Base-by-base conservation (phyloP, 306 rosid species). In the Dryas octopetala region DNA sequence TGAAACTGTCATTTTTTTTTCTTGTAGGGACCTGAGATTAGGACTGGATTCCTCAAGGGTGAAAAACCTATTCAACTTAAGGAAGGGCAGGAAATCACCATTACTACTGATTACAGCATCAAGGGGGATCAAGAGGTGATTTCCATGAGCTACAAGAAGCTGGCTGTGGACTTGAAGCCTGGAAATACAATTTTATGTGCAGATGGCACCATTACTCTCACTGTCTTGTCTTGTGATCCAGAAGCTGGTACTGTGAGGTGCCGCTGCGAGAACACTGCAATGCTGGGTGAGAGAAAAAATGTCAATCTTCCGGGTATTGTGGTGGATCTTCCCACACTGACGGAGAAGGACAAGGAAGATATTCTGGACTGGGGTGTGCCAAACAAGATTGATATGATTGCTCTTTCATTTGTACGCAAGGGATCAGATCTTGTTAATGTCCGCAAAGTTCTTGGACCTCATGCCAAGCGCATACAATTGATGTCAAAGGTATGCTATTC, bases 351-450 rank as follows among this genome's bases (percentile, higher is more conserved):
- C 72, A 86, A 85, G 91, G 97, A 93, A 79, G 98, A 93, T 76
- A 93, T 93, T 86, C 90, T 93, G 73, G 53, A 14, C 65, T 93
- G 98, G 97, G 98, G 98, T 76, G 98, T 93, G 76, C 98, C 98
- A 23, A 93, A 93, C 89, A 83, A 78, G 4, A 93, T 93, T 74
- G 98, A 93, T 80, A 91, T 93, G 98, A 93, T 93, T 81, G 98
- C 98, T 71, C 97, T 93, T 78, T 93, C 98, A 74, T 93, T 93
- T 84, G 98, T 91, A 44, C 98, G 97, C 50, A 93, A 93, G 82
- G 98, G 98, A 19, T 89, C 97, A 23, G 98, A 91, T 86, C 97
- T 93, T 59, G 97, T 91, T 62, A 88, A 88, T 82, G 98, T 93
- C 49, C 91, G 98, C 17, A 91, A 76, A 91, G 92, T 93, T 86